Evolutionary conservation across 106 monocot species (phyloP), one percentile per base, ranked within the genome.

Genomic region (Acorus calamus): DNA sequence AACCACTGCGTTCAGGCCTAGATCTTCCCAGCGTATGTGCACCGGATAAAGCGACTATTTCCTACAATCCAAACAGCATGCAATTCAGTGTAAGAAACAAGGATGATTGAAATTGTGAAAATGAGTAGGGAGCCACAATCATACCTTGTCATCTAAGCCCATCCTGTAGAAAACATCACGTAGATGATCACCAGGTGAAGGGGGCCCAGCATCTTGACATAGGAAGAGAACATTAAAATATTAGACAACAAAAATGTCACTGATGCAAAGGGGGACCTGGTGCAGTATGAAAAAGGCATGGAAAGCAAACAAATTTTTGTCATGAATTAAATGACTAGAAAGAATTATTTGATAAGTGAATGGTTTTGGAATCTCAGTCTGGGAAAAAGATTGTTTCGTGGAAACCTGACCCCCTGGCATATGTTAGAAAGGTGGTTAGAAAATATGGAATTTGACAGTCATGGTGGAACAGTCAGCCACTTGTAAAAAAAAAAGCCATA

Each of bases 21-120:
- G 98, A 79, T 71, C 92, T 85, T 69, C 98, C 98, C 50, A 99
- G 77, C 58, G 98, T 99, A 69, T 99, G 92, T 52, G 92, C 98
- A 53, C 98, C 98, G 50, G 98, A 99, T 54, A 99, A 73, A 55
- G 86, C 98, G 47, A 99, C 98, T 69, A 99, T 99, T 49, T 92
- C 98, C 96, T 96, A 59, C 14, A 83, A 46, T 2, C 6, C 50
- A 47, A 75, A 28, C 28, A 28, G 28, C 28, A 28, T 28, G 28
- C 28, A 28, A 28, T 28, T 28, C 28, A 28, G 28, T 28, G 12
- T 0, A 46, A 14, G 7, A 57, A 55, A 64, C 8, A 61, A 45
- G 60, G 14, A 60, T 60, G 28, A 60, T 6, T 4, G 42, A 41
- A n/a, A 60, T 8, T n/a, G 2, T 56, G 11, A 56, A 56, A 57